Conservation (phyloP, 495 filamentous ascomycete species). For the Penicillium waksmanii region DNA sequence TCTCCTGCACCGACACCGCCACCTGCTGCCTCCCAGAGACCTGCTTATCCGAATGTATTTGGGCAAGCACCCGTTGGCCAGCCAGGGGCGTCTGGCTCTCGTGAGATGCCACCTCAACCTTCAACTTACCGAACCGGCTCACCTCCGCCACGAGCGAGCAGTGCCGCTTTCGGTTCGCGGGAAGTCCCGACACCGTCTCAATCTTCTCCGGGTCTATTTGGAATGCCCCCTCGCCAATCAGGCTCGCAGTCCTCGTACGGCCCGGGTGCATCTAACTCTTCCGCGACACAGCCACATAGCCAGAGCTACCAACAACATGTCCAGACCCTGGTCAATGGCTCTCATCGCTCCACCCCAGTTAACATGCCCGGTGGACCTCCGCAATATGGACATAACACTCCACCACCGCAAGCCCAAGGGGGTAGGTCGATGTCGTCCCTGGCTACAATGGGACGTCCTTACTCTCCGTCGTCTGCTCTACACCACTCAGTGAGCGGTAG, state of each 20-base stretch:
- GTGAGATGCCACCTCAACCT: constrained; percentile 37
- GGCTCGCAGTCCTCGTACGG: constrained; percentile 31
- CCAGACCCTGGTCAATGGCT: constrained; percentile 44
- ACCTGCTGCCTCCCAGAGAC: constrained; percentile 39
- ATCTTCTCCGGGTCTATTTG: constrained; percentile 37
- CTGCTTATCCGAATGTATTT: constrained; percentile 40
- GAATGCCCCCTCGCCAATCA: constrained; percentile 36
- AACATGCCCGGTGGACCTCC: constrained; percentile 30
- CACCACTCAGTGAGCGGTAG: constrained; percentile 35
- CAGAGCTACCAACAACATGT: constrained; percentile 48
- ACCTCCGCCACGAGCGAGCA: constrained; percentile 39
- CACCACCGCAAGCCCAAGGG: constrained; percentile 38
- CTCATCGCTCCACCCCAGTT: constrained; percentile 42
- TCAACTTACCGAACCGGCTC: constrained; percentile 40
- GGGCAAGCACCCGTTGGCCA: constrained; percentile 34
- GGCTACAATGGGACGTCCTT: constrained; percentile 43
- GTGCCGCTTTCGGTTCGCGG: constrained; percentile 37
- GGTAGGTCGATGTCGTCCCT: constrained; percentile 38
- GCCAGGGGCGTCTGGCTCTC: constrained; percentile 27
- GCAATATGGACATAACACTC: constrained; percentile 44
- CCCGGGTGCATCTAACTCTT: constrained; percentile 31
- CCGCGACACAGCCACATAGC: constrained; percentile 27
- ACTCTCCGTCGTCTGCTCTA: constrained; percentile 43
- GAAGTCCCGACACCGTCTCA: constrained; percentile 39
- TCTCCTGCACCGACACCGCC: constrained; percentile 48